phyloP scores from a whole-genome alignment of 768 basidiomycete species.

The Galerina marginata region DNA sequence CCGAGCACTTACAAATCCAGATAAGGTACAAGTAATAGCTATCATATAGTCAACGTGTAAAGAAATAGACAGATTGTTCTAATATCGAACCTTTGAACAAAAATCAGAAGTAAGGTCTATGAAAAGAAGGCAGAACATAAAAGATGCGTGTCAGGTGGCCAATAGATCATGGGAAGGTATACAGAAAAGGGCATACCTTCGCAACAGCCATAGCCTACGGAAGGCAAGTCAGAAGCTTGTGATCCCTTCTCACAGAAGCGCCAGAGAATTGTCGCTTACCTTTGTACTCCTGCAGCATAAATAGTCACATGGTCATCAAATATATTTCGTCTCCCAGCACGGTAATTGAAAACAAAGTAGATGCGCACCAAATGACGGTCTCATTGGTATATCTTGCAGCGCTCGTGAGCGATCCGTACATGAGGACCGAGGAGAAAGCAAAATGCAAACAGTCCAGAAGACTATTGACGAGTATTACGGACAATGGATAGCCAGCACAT shows the following conservation, averaged over 20 bases:
- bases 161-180: too few relatives aligned
- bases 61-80: neutral
- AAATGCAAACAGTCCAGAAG: neutral
- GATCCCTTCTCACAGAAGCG: too few relatives aligned
- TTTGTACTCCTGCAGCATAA: too few relatives aligned
- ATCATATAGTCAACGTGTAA: neutral
- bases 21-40: conserved; percentile 4
- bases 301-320: neutral
- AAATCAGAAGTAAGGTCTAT: neutral
- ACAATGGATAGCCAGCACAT: too few relatives aligned
- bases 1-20: neutral
- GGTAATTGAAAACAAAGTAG: neutral
- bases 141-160: neutral
- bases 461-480: neutral
- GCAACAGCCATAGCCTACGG: neutral
- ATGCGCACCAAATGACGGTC: neutral
- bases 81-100: conserved; percentile 1
- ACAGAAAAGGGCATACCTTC: neutral
- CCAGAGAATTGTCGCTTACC: too few relatives aligned
- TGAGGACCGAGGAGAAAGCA: neutral
- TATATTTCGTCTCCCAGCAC: neutral
- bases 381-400: neutral
- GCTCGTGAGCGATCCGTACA: conserved; percentile 4
- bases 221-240: too few relatives aligned
- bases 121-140: neutral